These are phyloP conservation scores for Groenewaldozyma auringiensis DNA, from an alignment of 1,139 yeast species.

Conservation along the genomic window DNA sequence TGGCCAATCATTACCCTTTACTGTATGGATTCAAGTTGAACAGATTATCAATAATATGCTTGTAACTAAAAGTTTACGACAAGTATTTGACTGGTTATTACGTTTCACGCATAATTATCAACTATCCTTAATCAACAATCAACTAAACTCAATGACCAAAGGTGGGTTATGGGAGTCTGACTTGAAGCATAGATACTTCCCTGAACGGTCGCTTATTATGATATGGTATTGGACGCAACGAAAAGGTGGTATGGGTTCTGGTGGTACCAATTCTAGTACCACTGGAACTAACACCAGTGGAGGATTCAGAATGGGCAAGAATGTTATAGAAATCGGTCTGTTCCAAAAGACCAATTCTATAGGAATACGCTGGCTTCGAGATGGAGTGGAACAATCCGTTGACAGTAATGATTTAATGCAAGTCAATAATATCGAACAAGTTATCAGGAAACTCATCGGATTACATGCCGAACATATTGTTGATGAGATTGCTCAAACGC, in stretches of 20 bases:
- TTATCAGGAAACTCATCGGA: constrained; percentile 24
- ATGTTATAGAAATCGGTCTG: constrained; percentile 61
- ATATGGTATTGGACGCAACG: constrained; percentile 58
- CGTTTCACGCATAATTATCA: constrained; percentile 68
- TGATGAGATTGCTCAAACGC: constrained; percentile 18
- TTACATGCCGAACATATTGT: constrained; percentile 26
- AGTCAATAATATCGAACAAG: constrained; percentile 14
- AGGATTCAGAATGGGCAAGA: constrained; percentile 29
- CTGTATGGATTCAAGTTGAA: constrained; percentile 42
- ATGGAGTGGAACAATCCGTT: constrained; percentile 37
- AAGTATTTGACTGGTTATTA: constrained; percentile 61
- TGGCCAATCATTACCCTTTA: constrained; percentile 3
- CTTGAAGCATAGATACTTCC: constrained; percentile 57
- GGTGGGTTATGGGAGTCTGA: constrained; percentile 60
- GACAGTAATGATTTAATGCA: constrained; percentile 8
- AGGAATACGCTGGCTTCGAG: constrained; percentile 58
- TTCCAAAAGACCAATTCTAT: constrained; percentile 43
- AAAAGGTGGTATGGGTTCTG: neutral
- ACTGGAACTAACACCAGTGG: constrained; percentile 14
- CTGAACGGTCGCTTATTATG: constrained; percentile 52
- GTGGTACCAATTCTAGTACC: neutral
- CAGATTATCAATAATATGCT: constrained; percentile 50
- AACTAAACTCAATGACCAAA: constrained; percentile 45
- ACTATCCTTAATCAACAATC: constrained; percentile 59
- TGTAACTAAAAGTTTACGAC: constrained; percentile 44